phyloP scores from a whole-genome alignment of 2,329 filamentous ascomycete genomes.

The Ophiocordyceps camponoti-saundersi region DNA sequence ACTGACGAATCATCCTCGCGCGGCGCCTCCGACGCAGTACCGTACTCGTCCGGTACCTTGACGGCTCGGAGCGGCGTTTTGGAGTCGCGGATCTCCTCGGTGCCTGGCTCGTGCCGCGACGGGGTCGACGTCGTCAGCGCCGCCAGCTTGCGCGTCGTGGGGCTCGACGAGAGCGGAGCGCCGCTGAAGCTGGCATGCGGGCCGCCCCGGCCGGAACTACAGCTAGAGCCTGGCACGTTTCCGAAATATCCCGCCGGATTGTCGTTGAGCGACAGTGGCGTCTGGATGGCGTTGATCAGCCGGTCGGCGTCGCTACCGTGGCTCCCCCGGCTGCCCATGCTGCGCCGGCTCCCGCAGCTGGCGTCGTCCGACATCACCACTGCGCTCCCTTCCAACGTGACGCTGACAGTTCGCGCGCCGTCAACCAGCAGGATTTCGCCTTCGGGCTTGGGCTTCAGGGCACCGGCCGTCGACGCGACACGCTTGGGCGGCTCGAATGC shows the following conservation, averaged over 20 bases:
- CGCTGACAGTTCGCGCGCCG: conserved; percentile 14
- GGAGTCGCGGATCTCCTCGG: conserved; percentile 21
- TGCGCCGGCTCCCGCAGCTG: conserved; percentile 12
- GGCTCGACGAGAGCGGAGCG: conserved; percentile 5
- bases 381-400: conserved; percentile 5
- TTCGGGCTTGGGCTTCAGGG: conserved; percentile 14
- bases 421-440: conserved; percentile 48
- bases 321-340: conserved; percentile 24
- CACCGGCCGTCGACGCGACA: conserved; percentile 7
- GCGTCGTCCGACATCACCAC: conserved; percentile 1
- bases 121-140: neutral
- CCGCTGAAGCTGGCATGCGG: conserved; percentile 2
- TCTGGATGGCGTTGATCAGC: conserved; percentile 55
- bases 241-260: conserved; percentile 15
- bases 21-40: conserved; percentile 13
- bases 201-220: conserved; percentile 3
- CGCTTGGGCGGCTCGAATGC: conserved; percentile 1
- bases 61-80: conserved; percentile 29
- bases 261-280: conserved; percentile 28
- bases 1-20: conserved; percentile 16
- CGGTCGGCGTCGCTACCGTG: conserved; percentile 48
- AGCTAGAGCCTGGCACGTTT: conserved; percentile 4
- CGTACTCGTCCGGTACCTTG: conserved; percentile 30
- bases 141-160: neutral
- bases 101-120: conserved; percentile 13